Evolutionary conservation across 2,329 filamentous ascomycete species (phyloP).

Genomic region (Botrytis galanthina): DNA sequence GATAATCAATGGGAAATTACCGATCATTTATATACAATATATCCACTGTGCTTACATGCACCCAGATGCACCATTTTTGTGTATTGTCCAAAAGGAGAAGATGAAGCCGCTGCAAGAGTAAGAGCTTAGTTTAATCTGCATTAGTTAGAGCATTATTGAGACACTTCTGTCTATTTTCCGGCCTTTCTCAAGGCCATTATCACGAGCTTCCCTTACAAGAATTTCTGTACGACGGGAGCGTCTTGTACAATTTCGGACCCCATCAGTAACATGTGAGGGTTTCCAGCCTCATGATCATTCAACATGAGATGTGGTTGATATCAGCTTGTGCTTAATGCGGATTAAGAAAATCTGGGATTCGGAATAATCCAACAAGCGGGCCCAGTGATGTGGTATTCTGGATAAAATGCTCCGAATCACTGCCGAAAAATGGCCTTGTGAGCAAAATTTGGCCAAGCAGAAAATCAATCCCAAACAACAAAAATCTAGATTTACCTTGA

Average conservation of each 20-base stretch:
- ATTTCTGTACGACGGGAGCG: not conserved
- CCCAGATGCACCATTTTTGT: not conserved
- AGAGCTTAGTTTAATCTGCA: not conserved
- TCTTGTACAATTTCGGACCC: not conserved
- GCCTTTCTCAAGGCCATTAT: not conserved
- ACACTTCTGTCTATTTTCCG: not conserved
- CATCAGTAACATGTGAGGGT: slow-evolving; percentile 11
- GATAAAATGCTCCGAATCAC: slow-evolving; percentile 15
- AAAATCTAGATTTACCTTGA: not conserved
- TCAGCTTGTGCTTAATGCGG: slow-evolving; percentile 7
- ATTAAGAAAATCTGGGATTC: slow-evolving; percentile 7
- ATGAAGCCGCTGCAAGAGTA: not conserved
- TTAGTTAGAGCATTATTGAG: not conserved
- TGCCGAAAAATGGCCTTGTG: slow-evolving; percentile 22
- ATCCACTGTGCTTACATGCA: not conserved
- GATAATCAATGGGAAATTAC: not conserved
- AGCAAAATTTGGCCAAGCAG: slow-evolving; percentile 12
- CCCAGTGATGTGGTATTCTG: slow-evolving; percentile 12
- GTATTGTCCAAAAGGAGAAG: not conserved
- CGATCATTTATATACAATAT: slow-evolving; percentile 2
- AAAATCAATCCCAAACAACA: not conserved
- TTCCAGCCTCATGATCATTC: slow-evolving; percentile 17
- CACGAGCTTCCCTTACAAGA: slow-evolving; percentile 7
- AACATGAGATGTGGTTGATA: slow-evolving; percentile 14
- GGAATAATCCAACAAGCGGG: slow-evolving; percentile 18